A percentile compares a stretch with the other conserved stretches of the same genome.
Evolutionary conservation across 768 basidiomycete species (phyloP).

Genomic region (Leccinum variicolor): DNA sequence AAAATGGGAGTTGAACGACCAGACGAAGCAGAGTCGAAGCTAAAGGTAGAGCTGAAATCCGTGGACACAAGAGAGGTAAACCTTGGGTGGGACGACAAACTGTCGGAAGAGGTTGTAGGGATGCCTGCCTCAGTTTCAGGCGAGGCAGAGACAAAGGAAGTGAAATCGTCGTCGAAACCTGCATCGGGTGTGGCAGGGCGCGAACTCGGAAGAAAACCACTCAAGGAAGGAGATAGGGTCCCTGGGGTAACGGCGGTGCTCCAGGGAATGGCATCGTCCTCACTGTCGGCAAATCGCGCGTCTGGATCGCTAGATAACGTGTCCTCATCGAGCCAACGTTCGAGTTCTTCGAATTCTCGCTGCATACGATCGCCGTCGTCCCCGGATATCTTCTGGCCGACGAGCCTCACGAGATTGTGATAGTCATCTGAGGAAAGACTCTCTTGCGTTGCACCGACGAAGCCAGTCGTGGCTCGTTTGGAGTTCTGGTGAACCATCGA

Average conservation of each 20-base stretch:
- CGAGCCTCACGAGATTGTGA: conserved; percentile 18
- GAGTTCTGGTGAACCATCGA: conserved; percentile 47
- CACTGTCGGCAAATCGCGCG: conserved; percentile 11
- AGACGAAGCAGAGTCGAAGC: conserved; percentile 20
- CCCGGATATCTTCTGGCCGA: conserved; percentile 22
- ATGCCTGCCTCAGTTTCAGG: conserved; percentile 21
- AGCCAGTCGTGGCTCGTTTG: background rate
- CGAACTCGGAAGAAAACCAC: conserved; percentile 18
- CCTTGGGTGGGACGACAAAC: background rate
- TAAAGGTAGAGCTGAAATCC: conserved; percentile 29
- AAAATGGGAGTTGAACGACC: conserved; percentile 25
- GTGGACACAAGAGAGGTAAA: conserved; percentile 10
- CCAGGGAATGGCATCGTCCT: conserved; percentile 38
- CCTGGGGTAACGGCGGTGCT: conserved; percentile 33
- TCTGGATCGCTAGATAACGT: conserved; percentile 16
- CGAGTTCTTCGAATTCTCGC: conserved; percentile 55
- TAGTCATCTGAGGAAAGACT: conserved; percentile 17
- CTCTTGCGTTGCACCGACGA: background rate
- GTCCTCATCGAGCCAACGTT: conserved; percentile 58
- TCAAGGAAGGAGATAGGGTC: conserved; percentile 23
- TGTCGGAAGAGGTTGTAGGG: background rate
- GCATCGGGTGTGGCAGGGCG: conserved; percentile 32
- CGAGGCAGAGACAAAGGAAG: conserved; percentile 65
- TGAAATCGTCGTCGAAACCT: conserved; percentile 81
- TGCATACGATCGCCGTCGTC: conserved; percentile 36